These are phyloP conservation scores for Boletus patriciae DNA, from an alignment of 768 basidiomycete species.

Conservation along the genomic window DNA sequence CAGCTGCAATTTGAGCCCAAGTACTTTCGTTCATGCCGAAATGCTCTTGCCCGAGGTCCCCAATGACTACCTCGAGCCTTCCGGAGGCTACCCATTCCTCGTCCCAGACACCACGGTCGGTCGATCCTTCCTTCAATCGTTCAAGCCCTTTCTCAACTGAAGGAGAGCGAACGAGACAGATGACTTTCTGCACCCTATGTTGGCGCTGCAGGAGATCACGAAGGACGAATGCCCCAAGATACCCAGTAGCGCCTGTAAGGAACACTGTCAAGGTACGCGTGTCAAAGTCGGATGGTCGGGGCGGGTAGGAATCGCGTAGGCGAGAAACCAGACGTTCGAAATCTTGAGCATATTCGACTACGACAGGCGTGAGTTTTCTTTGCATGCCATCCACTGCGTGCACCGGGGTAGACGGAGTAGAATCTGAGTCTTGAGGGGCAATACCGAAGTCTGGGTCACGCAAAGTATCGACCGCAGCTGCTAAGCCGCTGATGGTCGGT, in stretches of 20 bases:
- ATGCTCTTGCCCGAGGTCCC: constrained; percentile 73
- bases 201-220: constrained; percentile 67
- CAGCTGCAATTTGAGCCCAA: constrained; percentile 68
- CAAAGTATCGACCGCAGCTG: constrained; percentile 70
- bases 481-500: constrained; percentile 81
- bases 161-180: constrained; percentile 86
- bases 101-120: constrained; percentile 85
- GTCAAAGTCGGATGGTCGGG: constrained; percentile 57
- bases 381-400: constrained; percentile 10
- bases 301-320: constrained; percentile 61
- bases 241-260: constrained; percentile 96
- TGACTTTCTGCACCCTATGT: constrained; percentile 74
- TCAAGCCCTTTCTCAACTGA: constrained; percentile 58
- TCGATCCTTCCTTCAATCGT: constrained; percentile 69
- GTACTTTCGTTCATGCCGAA: constrained; percentile 67
- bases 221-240: constrained; percentile 91
- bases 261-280: constrained; percentile 71
- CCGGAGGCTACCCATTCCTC: constrained; percentile 72
- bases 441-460: constrained; percentile 82
- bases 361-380: constrained; percentile 24
- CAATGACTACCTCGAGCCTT: constrained; percentile 75
- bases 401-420: constrained; percentile 17
- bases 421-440: constrained; percentile 34
- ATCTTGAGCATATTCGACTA: constrained; percentile 79
- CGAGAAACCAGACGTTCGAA: constrained; percentile 58